Conservation (phyloP, 116 monocot species). For the Papilionanthe hybrid region DNA sequence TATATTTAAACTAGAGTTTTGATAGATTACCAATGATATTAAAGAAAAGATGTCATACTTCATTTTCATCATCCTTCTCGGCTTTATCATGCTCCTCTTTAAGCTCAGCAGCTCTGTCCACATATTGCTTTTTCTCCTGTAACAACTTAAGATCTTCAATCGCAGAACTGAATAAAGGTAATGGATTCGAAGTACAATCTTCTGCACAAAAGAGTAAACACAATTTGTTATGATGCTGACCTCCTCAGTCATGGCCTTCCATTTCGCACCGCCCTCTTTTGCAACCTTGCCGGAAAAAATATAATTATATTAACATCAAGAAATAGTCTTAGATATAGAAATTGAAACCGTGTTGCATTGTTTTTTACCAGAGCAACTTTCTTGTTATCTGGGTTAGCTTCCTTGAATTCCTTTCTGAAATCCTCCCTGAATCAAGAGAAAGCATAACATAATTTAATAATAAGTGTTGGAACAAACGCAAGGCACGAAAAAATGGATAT, state of each 20-base stretch:
- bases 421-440: conserved; percentile 31
- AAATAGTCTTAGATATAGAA: background rate
- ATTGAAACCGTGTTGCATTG: background rate
- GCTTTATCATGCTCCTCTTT: background rate
- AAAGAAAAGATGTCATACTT: background rate
- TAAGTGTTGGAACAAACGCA: background rate
- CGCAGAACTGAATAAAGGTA: background rate
- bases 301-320: background rate
- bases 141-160: background rate
- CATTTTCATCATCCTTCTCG: conserved; percentile 14
- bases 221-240: conserved; percentile 11
- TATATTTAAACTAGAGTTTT: background rate
- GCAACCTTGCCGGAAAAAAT: conserved; percentile 28
- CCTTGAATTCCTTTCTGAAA: conserved; percentile 60
- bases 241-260: conserved; percentile 68
- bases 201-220: background rate
- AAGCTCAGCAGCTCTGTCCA: background rate
- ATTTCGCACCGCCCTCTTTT: conserved; percentile 78
- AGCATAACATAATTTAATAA: background rate
- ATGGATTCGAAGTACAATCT: background rate
- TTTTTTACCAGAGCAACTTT: conserved; percentile 12
- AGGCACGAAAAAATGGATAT: background rate
- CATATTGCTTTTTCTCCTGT: conserved; percentile 8
- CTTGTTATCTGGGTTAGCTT: conserved; percentile 43
- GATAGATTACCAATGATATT: background rate